Percentiles rank a stretch among this genome's conserved stretches.
phyloP scores from a whole-genome alignment of 2,329 filamentous ascomycete species.

The Fusarium subglutinans region DNA sequence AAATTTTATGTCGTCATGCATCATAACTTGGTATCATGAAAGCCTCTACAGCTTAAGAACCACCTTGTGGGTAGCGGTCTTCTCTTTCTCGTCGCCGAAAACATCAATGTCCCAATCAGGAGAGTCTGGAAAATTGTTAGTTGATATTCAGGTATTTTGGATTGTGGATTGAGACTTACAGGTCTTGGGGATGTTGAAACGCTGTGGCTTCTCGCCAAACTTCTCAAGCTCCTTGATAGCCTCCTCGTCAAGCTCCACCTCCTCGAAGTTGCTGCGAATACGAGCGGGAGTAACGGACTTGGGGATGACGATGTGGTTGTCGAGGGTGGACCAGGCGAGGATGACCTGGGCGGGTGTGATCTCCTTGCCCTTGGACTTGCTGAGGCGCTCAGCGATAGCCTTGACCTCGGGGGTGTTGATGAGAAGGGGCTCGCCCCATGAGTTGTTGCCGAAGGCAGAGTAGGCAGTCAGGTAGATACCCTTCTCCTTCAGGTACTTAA shows the following conservation, averaged over 20 bases:
- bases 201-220: conserved; percentile 63
- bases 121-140: conserved; percentile 49
- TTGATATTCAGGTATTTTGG: not conserved
- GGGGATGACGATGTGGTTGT: conserved; percentile 77
- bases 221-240: conserved; percentile 69
- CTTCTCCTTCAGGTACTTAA: conserved; percentile 69
- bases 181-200: conserved; percentile 56
- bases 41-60: conserved; percentile 45
- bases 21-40: conserved; percentile 35
- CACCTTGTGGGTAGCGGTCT: conserved; percentile 58
- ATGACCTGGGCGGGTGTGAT: conserved; percentile 57
- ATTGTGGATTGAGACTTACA: conserved; percentile 45
- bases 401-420: conserved; percentile 66
- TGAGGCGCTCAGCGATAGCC: conserved; percentile 62
- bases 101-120: conserved; percentile 67
- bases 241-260: conserved; percentile 67
- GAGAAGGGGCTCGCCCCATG: conserved; percentile 58
- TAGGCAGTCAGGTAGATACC: conserved; percentile 74
- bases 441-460: conserved; percentile 64
- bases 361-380: conserved; percentile 47
- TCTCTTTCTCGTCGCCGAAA: conserved; percentile 64
- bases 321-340: conserved; percentile 66
- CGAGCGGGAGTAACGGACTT: conserved; percentile 75
- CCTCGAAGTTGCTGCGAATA: conserved; percentile 75
- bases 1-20: conserved; percentile 27